Base-by-base conservation (phyloP, 192 early-diverging fungal genomes). In the Rhizophagus sp. region DNA sequence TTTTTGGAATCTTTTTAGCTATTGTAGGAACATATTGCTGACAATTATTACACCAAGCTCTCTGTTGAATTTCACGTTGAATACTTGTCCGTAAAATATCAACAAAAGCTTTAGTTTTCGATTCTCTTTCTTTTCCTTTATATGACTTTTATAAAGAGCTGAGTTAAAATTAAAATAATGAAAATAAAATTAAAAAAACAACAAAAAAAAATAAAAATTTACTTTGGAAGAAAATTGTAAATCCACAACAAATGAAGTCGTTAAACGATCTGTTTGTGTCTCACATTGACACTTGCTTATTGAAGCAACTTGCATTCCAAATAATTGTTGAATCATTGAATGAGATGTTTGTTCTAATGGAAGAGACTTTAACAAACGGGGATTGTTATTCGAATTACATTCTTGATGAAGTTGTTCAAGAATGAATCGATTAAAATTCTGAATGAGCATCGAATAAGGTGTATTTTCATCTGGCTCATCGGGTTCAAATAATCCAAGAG, bases 321-420 rank as follows among this genome's bases (percentile, higher is more conserved):
- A 95, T 2, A 94, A 73, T 75, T 93, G 87, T 64, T 92, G 91
- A 81, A 92, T 91, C 2, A 83, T 76, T 0, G 91, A 92, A 11
- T 85, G 86, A 6, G 82, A 50, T 63, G 79, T 61, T 70, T 82
- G n/a, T 25, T 79, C 71, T 36, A 77, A 69, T 62, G 64, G 66
- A 34, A 82, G 57, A 22, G 73, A 68, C 69, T 80, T 78, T 24
- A 82, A 82, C 44, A 83, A 71, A 8, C 78, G 62, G 11, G 87
- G 82, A 22, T 81, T 83, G 62, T 74, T 83, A 12, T 78, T 80
- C 12, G 84, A 47, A 81, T 89, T 87, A 44, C 90, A 90, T 62
- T 97, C 96, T 61, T 88, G 90, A 79, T 91, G 92, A 25, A 97
- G 87, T 80, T 97, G 96, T 83, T 98, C 97, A 67, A 98, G 86